A percentile compares a stretch with the other conserved stretches of the same genome.
These are phyloP conservation scores for Gossypium davidsonii DNA, from an alignment of 441 rosid genomes.

Conservation along the genomic window DNA sequence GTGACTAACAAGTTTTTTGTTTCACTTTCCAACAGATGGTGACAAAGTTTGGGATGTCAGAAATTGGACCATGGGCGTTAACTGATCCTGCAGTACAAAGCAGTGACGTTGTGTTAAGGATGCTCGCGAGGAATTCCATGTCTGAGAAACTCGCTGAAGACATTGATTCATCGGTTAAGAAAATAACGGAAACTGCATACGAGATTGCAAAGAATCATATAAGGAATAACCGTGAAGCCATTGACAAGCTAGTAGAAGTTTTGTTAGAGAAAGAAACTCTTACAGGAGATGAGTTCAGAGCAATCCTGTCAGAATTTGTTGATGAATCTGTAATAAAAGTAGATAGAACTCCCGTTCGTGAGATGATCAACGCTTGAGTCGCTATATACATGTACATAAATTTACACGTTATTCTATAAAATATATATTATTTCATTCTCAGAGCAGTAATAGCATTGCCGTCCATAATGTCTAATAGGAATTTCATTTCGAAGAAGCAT, in stretches of 20 bases:
- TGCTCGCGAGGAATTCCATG: slow-evolving; percentile 61
- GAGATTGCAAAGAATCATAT: slow-evolving; percentile 53
- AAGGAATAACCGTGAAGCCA: slow-evolving; percentile 53
- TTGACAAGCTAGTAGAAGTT: slow-evolving; percentile 70
- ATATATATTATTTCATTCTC: not conserved
- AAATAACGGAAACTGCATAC: slow-evolving; percentile 45
- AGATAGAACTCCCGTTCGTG: slow-evolving; percentile 25
- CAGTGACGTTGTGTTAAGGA: slow-evolving; percentile 55
- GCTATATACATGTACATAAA: not conserved
- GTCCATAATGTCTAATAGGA: slow-evolving; percentile 22
- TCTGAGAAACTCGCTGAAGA: slow-evolving; percentile 66
- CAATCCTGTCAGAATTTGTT: slow-evolving; percentile 45
- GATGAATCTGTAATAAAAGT: slow-evolving; percentile 22
- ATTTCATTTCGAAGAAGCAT: slow-evolving; percentile 37
- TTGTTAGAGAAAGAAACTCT: slow-evolving; percentile 63
- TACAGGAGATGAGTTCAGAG: slow-evolving; percentile 58
- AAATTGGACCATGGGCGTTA: slow-evolving; percentile 64
- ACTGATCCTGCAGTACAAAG: slow-evolving; percentile 49
- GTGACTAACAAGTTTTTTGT: not conserved
- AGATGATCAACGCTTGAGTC: slow-evolving; percentile 31
- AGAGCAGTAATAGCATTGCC: slow-evolving; percentile 1
- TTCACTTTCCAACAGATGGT: slow-evolving; percentile 47
- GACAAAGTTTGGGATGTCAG: slow-evolving; percentile 71
- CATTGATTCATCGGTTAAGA: slow-evolving; percentile 44
- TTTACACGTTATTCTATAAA: not conserved